Conservation (phyloP, 306 rosid species). For the Albizia julibrissin region DNA sequence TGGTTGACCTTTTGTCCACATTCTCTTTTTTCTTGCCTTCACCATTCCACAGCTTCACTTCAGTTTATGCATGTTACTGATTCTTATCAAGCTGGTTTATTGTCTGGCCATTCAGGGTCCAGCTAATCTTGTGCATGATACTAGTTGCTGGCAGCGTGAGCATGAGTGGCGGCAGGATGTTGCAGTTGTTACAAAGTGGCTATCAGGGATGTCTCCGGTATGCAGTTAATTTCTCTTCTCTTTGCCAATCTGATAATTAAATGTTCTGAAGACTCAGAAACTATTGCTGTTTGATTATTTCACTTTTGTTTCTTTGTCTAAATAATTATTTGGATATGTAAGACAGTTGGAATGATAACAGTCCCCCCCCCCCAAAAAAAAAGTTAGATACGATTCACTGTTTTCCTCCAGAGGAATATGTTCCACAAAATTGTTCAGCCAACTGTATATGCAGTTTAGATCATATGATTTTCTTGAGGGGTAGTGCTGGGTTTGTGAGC, state of each 20-base stretch:
- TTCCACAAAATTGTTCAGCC: conserved; percentile 13
- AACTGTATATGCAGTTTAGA: not conserved
- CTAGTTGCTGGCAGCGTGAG: conserved; percentile 90
- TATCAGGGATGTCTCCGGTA: conserved; percentile 96
- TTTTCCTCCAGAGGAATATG: conserved; percentile 7
- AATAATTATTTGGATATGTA: not conserved
- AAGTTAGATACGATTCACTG: not conserved
- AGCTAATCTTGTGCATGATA: conserved; percentile 82
- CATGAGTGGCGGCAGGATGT: conserved; percentile 99
- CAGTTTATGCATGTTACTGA: conserved; percentile 7
- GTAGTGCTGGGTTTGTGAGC: too few species aligned
- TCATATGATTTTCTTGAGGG: not conserved
- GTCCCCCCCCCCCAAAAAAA: too few species aligned
- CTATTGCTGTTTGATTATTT: not conserved
- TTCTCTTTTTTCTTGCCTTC: conserved; percentile 1
- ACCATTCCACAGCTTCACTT: conserved; percentile 23
- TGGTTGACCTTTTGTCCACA: not conserved
- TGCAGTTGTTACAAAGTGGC: conserved; percentile 99
- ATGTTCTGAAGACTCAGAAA: conserved; percentile 8
- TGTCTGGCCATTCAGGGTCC: conserved; percentile 68
- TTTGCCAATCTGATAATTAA: conserved; percentile 15
- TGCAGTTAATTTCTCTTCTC: conserved; percentile 33
- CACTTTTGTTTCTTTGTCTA: not conserved
- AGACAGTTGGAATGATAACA: too few species aligned
- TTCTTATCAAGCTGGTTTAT: conserved; percentile 26